Percentiles rank a stretch among this genome's conserved stretches.
These are phyloP conservation scores for Tricharina praecox DNA, from an alignment of 495 filamentous ascomycete species.

Conservation along the genomic window DNA sequence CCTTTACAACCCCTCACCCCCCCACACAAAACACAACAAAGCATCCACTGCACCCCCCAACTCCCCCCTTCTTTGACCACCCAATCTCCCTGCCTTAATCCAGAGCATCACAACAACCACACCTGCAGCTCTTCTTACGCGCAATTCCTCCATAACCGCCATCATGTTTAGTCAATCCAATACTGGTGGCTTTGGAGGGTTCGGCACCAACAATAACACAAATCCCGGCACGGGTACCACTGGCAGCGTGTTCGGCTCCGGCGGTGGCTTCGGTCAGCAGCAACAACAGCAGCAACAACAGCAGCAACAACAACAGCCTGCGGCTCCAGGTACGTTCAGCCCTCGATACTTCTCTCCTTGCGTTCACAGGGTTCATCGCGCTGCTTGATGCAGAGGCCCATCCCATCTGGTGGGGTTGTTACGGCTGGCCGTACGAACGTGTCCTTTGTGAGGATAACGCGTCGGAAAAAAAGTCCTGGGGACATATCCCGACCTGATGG, in stretches of 20 bases:
- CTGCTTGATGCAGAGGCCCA: conserved; percentile 1
- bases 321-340: conserved; percentile 24
- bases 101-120: too few relatives aligned
- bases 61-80: too few relatives aligned
- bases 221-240: conserved; percentile 16
- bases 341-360: conserved; percentile 14
- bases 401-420: not conserved
- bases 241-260: conserved; percentile 38
- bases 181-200: conserved; percentile 29
- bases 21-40: too few relatives aligned
- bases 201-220: conserved; percentile 38
- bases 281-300: too few relatives aligned
- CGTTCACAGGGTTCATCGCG: conserved; percentile 16
- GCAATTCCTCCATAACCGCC: too few relatives aligned
- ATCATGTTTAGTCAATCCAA: conserved; percentile 31
- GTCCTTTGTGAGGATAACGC: not conserved
- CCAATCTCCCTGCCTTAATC: too few relatives aligned
- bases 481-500: too few relatives aligned
- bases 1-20: too few relatives aligned
- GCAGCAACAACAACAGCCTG: conserved; percentile 8
- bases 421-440: conserved; percentile 4
- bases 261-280: conserved; percentile 37
- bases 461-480: not conserved
- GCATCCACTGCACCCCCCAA: too few relatives aligned
- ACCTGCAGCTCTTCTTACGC: too few relatives aligned